Percentiles rank a stretch among this genome's conserved stretches.
phyloP scores from a whole-genome alignment of 1,284 basidiomycete genomes.

The Pseudozyma hubeiensis region DNA sequence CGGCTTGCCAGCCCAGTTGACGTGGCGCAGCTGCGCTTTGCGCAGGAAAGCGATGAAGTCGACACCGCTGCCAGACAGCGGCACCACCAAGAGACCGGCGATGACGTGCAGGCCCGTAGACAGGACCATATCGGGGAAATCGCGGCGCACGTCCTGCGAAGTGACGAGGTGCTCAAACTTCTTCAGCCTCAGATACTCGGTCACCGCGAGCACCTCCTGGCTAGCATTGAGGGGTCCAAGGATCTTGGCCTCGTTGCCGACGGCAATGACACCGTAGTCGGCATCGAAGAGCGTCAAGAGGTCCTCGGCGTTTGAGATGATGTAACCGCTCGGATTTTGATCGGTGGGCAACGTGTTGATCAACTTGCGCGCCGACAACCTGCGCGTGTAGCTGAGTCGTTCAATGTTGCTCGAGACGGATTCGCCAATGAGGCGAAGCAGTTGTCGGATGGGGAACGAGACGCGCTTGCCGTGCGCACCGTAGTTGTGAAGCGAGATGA shows the following conservation, averaged over 20 bases:
- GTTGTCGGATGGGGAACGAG: slow-evolving; percentile 83
- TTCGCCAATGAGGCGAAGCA: slow-evolving; percentile 78
- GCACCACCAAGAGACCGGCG: slow-evolving; percentile 83
- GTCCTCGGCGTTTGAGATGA: slow-evolving; percentile 87
- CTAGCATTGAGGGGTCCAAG: slow-evolving; percentile 82
- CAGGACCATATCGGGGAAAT: slow-evolving; percentile 81
- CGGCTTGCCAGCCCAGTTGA: slow-evolving; percentile 71
- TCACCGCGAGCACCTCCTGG: slow-evolving; percentile 85
- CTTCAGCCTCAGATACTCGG: slow-evolving; percentile 85
- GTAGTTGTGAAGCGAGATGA: slow-evolving; percentile 86
- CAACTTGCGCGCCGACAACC: slow-evolving; percentile 82
- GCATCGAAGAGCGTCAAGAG: slow-evolving; percentile 84
- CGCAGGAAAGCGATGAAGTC: slow-evolving; percentile 83
- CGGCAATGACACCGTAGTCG: slow-evolving; percentile 84
- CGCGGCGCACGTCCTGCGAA: slow-evolving; percentile 76
- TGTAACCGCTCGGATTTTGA: slow-evolving; percentile 82
- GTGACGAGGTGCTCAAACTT: slow-evolving; percentile 69
- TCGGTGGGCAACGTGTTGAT: slow-evolving; percentile 82
- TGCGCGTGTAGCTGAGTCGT: slow-evolving; percentile 81
- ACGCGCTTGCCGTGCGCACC: slow-evolving; percentile 83
- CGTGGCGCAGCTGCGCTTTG: slow-evolving; percentile 76
- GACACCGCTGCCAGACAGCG: slow-evolving; percentile 68
- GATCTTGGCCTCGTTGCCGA: slow-evolving; percentile 79
- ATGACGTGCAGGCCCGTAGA: slow-evolving; percentile 79
- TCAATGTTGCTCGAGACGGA: slow-evolving; percentile 87